Conservation (phyloP, 257 asterid species). For the Ajuga chamaepitys region DNA sequence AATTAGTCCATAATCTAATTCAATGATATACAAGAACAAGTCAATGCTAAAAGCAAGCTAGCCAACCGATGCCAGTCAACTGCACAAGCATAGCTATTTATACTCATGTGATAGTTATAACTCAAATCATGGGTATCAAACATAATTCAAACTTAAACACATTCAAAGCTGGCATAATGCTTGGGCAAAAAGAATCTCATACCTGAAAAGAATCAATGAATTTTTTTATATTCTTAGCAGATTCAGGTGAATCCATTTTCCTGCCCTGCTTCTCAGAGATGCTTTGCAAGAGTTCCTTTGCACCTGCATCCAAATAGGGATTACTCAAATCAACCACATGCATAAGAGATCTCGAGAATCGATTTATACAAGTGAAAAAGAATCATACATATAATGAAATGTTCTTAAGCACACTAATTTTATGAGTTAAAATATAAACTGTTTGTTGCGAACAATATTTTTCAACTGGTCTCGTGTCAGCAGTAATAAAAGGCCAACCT, state of each 20-base stretch:
- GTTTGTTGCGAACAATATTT: neutral
- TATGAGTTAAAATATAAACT: conserved; percentile 7
- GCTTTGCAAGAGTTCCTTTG: conserved; percentile 81
- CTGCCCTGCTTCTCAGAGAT: conserved; percentile 95
- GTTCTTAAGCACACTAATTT: neutral
- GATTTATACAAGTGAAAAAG: neutral
- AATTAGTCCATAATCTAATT: conserved; percentile 20
- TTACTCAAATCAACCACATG: conserved; percentile 1
- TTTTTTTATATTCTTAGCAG: conserved; percentile 73
- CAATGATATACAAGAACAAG: conserved; percentile 1
- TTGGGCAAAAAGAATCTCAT: conserved; percentile 22
- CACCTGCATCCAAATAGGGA: conserved; percentile 59
- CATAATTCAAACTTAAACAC: neutral
- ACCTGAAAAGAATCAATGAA: conserved; percentile 56
- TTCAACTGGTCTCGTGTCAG: conserved; percentile 5
- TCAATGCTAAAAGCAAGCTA: neutral
- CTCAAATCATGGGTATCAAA: neutral
- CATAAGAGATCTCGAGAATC: neutral
- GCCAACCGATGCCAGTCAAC: neutral
- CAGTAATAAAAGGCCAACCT: conserved; percentile 38
- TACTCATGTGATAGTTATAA: neutral
- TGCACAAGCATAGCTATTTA: neutral
- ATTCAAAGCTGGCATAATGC: neutral
- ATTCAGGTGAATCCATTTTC: conserved; percentile 84
- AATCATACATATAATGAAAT: neutral